Conservation (phyloP, 805 yeast species). For the Ogataea sp. region DNA sequence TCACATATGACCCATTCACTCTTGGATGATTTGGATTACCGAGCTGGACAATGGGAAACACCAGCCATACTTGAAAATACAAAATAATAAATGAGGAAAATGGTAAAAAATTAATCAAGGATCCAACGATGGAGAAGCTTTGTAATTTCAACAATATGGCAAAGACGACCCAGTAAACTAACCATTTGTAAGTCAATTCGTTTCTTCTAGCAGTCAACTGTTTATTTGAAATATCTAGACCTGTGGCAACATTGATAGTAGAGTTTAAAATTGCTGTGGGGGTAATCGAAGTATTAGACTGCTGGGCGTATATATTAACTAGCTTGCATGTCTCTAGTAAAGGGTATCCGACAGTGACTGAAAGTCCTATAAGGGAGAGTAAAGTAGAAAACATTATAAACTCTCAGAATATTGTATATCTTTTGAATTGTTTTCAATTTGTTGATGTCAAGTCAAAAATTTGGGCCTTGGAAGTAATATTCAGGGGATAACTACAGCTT, state of each 20-base stretch:
- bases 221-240: neutral
- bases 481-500: too few relatives aligned
- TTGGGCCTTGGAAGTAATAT: too few relatives aligned
- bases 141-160: constrained; percentile 26
- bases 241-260: neutral
- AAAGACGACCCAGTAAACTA: constrained; percentile 61
- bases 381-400: constrained; percentile 21
- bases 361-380: constrained; percentile 26
- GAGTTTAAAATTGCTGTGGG: neutral
- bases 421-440: too few relatives aligned
- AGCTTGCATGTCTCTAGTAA: constrained; percentile 25
- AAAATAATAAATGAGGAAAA: constrained; percentile 42
- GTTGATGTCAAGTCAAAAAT: too few relatives aligned
- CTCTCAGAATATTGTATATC: neutral
- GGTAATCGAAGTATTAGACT: neutral
- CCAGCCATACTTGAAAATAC: constrained; percentile 51
- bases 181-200: constrained; percentile 23
- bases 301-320: neutral
- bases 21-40: neutral
- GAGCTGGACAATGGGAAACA: constrained; percentile 31
- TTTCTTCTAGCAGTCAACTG: constrained; percentile 1
- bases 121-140: constrained; percentile 16
- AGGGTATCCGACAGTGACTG: constrained; percentile 32
- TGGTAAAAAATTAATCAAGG: constrained; percentile 44
- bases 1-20: constrained; percentile 5